These are phyloP conservation scores for Huntiella decipiens DNA, from an alignment of 2,329 filamentous ascomycete species.

Conservation along the genomic window DNA sequence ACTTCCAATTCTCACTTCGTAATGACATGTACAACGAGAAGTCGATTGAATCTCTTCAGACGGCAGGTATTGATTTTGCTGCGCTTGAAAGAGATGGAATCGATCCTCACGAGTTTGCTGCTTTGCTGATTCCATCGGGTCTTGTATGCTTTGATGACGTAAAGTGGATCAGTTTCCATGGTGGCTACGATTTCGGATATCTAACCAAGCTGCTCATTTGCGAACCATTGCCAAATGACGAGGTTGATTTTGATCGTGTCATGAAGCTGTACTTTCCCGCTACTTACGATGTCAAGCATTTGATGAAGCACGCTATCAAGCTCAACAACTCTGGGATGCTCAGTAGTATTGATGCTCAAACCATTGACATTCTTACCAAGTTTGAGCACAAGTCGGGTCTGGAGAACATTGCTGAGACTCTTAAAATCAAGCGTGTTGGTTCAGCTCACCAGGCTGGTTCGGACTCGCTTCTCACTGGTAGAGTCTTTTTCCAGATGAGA, in stretches of 20 bases:
- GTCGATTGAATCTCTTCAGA: constrained; percentile 77
- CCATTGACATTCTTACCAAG: constrained; percentile 58
- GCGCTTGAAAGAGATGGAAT: constrained; percentile 76
- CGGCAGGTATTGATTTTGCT: constrained; percentile 82
- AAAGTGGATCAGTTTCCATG: constrained; percentile 94
- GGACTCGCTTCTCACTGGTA: constrained; percentile 80
- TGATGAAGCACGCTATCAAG: constrained; percentile 75
- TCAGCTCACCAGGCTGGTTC: constrained; percentile 83
- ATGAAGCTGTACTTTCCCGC: constrained; percentile 88
- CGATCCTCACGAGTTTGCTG: constrained; percentile 72
- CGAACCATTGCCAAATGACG: constrained; percentile 67
- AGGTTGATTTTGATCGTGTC: constrained; percentile 71
- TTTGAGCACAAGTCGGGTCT: constrained; percentile 82
- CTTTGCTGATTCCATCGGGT: constrained; percentile 78
- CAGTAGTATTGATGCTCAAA: constrained; percentile 43
- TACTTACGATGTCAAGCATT: constrained; percentile 89
- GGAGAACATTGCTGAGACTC: constrained; percentile 81
- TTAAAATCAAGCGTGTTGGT: constrained; percentile 77
- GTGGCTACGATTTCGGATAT: constrained; percentile 95
- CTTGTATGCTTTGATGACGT: constrained; percentile 75
- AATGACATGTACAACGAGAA: constrained; percentile 96
- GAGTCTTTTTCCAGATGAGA: constrained; percentile 85
- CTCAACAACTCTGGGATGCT: constrained; percentile 45
- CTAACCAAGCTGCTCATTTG: constrained; percentile 84
- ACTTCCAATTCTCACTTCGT: constrained; percentile 88